Percentiles rank a stretch among this genome's conserved stretches.
phyloP scores from a whole-genome alignment of 148 eudicot genomes.

The Rhododendron kiyosumense region DNA sequence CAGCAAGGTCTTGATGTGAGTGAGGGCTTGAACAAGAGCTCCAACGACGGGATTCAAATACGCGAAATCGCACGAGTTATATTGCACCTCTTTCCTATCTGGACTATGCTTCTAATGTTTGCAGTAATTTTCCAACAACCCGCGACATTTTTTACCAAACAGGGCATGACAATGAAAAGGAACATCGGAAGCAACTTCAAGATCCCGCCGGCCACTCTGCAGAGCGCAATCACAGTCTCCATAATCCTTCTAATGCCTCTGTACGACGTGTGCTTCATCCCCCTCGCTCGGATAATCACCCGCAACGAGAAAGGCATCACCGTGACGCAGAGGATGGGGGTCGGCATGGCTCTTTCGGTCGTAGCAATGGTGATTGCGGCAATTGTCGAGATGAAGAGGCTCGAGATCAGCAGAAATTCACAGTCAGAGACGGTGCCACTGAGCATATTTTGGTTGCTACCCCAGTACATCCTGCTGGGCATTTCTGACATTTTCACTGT shows the following conservation, averaged over 20 bases:
- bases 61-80: slow-evolving; percentile 42
- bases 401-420: slow-evolving; percentile 19
- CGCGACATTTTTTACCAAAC: slow-evolving; percentile 88
- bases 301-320: slow-evolving; percentile 56
- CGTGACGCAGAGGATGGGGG: slow-evolving; percentile 76
- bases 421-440: slow-evolving; percentile 19
- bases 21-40: slow-evolving; percentile 13
- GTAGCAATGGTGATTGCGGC: slow-evolving; percentile 84
- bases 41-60: slow-evolving; percentile 12
- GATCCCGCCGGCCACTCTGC: slow-evolving; percentile 85
- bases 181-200: slow-evolving; percentile 62
- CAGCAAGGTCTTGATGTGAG: slow-evolving; percentile 24
- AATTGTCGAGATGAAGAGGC: slow-evolving; percentile 55
- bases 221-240: slow-evolving; percentile 61
- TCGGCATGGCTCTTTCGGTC: slow-evolving; percentile 74
- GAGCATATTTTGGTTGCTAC: slow-evolving; percentile 74
- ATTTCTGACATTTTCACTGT: slow-evolving; percentile 83
- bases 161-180: slow-evolving; percentile 86
- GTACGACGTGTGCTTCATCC: slow-evolving; percentile 64
- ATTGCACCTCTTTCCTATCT: slow-evolving; percentile 64
- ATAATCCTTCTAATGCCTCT: slow-evolving; percentile 72
- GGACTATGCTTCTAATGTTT: slow-evolving; percentile 73
- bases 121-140: slow-evolving; percentile 96
- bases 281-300: slow-evolving; percentile 43
- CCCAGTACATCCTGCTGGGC: slow-evolving; percentile 77